Conservation (phyloP, 768 basidiomycete species). For the Collybia nuda region DNA sequence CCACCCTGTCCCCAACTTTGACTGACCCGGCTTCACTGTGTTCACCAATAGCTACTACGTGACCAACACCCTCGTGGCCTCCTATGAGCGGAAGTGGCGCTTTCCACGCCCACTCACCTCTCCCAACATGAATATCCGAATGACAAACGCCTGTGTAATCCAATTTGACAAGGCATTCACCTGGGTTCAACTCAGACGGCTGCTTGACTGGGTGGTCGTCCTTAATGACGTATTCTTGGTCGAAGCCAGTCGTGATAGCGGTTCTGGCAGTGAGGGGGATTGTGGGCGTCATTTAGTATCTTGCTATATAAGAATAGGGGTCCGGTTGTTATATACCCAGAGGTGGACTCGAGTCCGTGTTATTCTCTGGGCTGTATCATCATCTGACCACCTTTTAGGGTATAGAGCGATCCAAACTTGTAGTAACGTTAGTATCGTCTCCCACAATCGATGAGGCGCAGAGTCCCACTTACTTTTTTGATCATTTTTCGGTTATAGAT, state of each 20-base stretch:
- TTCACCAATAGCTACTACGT: slow-evolving; percentile 73
- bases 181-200: slow-evolving; percentile 53
- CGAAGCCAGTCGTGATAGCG: slow-evolving; percentile 30
- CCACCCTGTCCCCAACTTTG: slow-evolving; percentile 75
- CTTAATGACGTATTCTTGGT: slow-evolving; percentile 28
- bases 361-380: no score
- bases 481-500: no score
- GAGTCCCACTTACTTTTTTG: no score
- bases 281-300: slow-evolving; percentile 2
- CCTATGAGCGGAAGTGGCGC: slow-evolving; percentile 60
- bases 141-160: slow-evolving; percentile 67
- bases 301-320: no score
- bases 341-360: no score
- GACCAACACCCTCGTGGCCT: slow-evolving; percentile 81
- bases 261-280: slow-evolving; percentile 38
- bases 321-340: no score
- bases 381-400: no score
- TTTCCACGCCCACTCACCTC: slow-evolving; percentile 64
- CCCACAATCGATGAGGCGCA: no score
- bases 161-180: slow-evolving; percentile 71
- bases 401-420: no score
- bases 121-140: slow-evolving; percentile 70
- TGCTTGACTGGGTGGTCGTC: slow-evolving; percentile 56
- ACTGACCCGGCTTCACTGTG: slow-evolving; percentile 47
- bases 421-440: no score